Conservation (phyloP, 495 filamentous ascomycete species). For the Penicillium bovifimosum region DNA sequence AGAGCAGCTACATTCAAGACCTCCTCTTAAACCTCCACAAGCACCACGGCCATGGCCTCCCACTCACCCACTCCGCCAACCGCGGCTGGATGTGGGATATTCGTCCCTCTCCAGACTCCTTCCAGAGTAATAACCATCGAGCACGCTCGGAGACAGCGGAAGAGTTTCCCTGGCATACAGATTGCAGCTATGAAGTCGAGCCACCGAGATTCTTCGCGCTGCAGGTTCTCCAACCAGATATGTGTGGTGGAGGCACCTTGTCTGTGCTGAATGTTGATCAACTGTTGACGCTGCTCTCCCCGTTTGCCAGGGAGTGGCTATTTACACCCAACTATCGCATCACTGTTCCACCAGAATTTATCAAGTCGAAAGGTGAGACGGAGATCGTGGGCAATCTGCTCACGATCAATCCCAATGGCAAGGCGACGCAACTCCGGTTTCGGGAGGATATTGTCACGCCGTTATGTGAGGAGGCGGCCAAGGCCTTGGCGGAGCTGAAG, state of each 20-base stretch:
- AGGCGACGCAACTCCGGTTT: slow-evolving; percentile 20
- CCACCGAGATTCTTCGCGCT: slow-evolving; percentile 38
- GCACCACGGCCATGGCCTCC: slow-evolving; percentile 25
- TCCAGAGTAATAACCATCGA: slow-evolving; percentile 14
- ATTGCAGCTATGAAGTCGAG: slow-evolving; percentile 33
- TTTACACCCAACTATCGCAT: slow-evolving; percentile 21
- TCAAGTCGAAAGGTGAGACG: slow-evolving; percentile 10
- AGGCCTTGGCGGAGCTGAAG: slow-evolving; percentile 27
- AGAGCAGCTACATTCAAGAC: slow-evolving; percentile 24
- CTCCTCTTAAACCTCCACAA: slow-evolving; percentile 26
- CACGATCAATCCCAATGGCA: neutral
- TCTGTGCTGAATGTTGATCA: slow-evolving; percentile 25
- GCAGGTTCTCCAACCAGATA: slow-evolving; percentile 34
- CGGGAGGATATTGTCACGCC: slow-evolving; percentile 27
- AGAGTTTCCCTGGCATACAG: slow-evolving; percentile 41
- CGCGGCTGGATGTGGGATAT: slow-evolving; percentile 38
- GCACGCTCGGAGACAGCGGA: slow-evolving; percentile 34
- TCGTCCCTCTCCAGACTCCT: slow-evolving; percentile 11
- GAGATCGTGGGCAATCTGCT: slow-evolving; percentile 23
- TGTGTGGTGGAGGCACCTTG: slow-evolving; percentile 33
- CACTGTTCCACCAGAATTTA: slow-evolving; percentile 31
- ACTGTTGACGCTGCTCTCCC: slow-evolving; percentile 18
- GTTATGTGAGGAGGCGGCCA: slow-evolving; percentile 12
- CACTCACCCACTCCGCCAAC: slow-evolving; percentile 30
- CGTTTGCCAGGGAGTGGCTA: slow-evolving; percentile 13